Conservation (phyloP, 768 basidiomycete genomes). For the Phylloporus arenicola region DNA sequence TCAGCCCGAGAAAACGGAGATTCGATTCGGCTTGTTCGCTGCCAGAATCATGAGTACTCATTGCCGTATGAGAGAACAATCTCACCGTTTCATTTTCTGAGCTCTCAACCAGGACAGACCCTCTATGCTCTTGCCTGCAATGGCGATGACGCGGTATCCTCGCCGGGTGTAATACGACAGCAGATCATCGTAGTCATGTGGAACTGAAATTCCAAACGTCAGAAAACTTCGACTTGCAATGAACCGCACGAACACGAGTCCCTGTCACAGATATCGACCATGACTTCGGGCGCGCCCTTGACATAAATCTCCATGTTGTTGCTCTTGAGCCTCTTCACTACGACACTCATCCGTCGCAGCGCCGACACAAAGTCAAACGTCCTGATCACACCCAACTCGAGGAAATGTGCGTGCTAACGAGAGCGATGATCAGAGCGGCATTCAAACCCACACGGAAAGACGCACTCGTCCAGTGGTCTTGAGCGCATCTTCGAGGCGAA, state of each 20-base stretch:
- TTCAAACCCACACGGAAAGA: background rate
- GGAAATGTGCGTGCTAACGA: constrained; percentile 85
- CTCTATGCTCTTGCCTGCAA: constrained; percentile 94
- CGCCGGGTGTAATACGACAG: constrained; percentile 95
- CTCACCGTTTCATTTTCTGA: constrained; percentile 86
- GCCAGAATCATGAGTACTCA: constrained; percentile 3
- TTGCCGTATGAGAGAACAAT: background rate
- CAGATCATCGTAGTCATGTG: constrained; percentile 92
- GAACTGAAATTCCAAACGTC: constrained; percentile 51
- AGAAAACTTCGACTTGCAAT: constrained; percentile 5
- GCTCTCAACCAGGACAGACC: constrained; percentile 95
- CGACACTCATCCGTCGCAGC: constrained; percentile 92
- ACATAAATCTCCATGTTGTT: constrained; percentile 96
- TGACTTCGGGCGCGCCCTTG: constrained; percentile 99
- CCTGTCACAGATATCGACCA: constrained; percentile 89
- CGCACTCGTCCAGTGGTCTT: constrained; percentile 74
- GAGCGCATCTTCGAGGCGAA: constrained; percentile 89
- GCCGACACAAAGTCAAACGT: constrained; percentile 96
- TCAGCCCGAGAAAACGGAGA: constrained; percentile 88
- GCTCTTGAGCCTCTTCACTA: constrained; percentile 93
- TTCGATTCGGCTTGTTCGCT: constrained; percentile 94
- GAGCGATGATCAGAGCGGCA: constrained; percentile 1
- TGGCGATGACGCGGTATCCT: constrained; percentile 96
- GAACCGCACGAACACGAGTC: constrained; percentile 72
- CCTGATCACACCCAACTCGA: constrained; percentile 93